phyloP scores from a whole-genome alignment of 2,329 filamentous ascomycete species.

The Alternaria arbusti region DNA sequence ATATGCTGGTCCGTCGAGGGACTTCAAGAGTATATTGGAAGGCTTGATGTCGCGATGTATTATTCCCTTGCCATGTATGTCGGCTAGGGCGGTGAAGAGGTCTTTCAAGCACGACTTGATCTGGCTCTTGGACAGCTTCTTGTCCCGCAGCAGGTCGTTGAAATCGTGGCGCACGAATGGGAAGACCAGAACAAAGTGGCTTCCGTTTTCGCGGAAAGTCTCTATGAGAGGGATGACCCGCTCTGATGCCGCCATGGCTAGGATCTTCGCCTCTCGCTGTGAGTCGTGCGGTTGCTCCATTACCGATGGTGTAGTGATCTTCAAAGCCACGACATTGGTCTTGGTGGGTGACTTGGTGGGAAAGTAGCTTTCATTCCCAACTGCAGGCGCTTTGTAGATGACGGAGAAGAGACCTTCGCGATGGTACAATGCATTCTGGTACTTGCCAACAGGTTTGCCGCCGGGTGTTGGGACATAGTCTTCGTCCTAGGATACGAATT shows the following conservation, averaged over 20 bases:
- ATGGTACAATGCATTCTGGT: constrained; percentile 63
- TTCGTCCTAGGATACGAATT: constrained; percentile 25
- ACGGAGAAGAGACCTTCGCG: constrained; percentile 78
- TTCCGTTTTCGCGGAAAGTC: constrained; percentile 72
- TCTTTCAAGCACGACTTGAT: constrained; percentile 64
- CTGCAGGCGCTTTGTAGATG: constrained; percentile 72
- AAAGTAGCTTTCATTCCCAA: constrained; percentile 42
- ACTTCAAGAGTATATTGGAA: constrained; percentile 79
- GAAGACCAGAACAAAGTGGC: constrained; percentile 79
- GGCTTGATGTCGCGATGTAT: constrained; percentile 96
- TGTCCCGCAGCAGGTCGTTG: constrained; percentile 66
- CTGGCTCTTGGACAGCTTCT: constrained; percentile 50
- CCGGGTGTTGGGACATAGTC: constrained; percentile 44
- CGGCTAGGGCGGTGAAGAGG: constrained; percentile 71
- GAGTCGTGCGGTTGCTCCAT: constrained; percentile 84
- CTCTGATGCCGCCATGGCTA: constrained; percentile 64
- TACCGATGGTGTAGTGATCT: constrained; percentile 78
- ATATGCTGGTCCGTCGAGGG: constrained; percentile 72
- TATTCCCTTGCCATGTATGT: constrained; percentile 76
- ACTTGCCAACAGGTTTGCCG: constrained; percentile 60
- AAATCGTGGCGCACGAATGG: constrained; percentile 82
- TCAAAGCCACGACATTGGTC: constrained; percentile 69
- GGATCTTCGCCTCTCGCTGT: constrained; percentile 76
- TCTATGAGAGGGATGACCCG: constrained; percentile 73
- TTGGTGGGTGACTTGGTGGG: constrained; percentile 23